Percentiles rank a stretch among this genome's conserved stretches.
These are phyloP conservation scores for Metschnikowia vanudenii DNA, from an alignment of 805 yeast genomes.

Conservation along the genomic window DNA sequence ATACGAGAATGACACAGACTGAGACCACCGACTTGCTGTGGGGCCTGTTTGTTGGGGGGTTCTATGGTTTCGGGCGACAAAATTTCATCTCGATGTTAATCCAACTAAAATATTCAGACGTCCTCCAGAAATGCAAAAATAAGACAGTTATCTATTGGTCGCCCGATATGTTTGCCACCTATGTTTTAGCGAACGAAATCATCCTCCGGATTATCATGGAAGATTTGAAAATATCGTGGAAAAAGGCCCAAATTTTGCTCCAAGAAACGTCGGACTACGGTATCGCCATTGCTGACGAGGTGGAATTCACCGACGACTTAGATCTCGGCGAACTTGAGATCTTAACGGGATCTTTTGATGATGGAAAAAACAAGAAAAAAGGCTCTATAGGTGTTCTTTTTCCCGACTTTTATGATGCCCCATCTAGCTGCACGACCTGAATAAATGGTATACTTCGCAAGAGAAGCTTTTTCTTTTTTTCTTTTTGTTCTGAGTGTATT, in stretches of 20 bases:
- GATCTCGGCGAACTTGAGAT: constrained; percentile 15
- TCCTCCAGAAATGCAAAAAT: constrained; percentile 30
- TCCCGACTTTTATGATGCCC: neutral
- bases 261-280: constrained; percentile 51
- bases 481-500: too few relatives aligned
- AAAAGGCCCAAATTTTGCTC: constrained; percentile 47
- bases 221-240: constrained; percentile 39
- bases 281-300: constrained; percentile 29
- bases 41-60: constrained; percentile 53
- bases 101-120: constrained; percentile 18
- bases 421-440: too few relatives aligned
- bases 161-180: constrained; percentile 49
- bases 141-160: constrained; percentile 63
- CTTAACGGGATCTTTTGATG: neutral
- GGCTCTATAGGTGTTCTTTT: neutral
- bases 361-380: too few relatives aligned
- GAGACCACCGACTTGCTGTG: constrained; percentile 50
- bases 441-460: too few relatives aligned
- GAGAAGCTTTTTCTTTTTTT: too few relatives aligned
- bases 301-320: constrained; percentile 31
- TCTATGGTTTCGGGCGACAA: constrained; percentile 59
- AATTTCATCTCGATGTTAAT: constrained; percentile 47
- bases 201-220: constrained; percentile 49
- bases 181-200: constrained; percentile 64
- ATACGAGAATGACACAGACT: constrained; percentile 43